Percentiles rank a stretch among this genome's conserved stretches.
phyloP scores from a whole-genome alignment of 306 rosid genomes.

The Comarum palustre region DNA sequence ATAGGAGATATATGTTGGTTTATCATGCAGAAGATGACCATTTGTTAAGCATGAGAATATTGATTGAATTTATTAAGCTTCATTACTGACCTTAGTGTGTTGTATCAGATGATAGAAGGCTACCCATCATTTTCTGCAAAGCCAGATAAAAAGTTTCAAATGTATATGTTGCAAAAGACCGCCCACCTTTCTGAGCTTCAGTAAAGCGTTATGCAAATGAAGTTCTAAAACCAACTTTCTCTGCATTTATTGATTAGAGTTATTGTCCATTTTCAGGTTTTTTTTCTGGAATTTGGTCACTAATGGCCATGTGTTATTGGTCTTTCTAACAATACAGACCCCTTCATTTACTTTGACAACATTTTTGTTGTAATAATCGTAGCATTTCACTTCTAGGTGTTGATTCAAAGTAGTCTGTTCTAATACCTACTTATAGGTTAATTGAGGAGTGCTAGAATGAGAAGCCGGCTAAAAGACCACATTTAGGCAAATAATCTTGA shows the following conservation, averaged over 20 bases:
- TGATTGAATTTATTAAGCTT: slow-evolving; percentile 16
- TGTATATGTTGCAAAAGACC: slow-evolving; percentile 57
- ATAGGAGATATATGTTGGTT: neutral
- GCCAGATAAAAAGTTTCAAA: slow-evolving; percentile 60
- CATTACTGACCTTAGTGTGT: slow-evolving; percentile 28
- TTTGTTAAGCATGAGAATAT: neutral
- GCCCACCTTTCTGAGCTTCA: slow-evolving; percentile 82
- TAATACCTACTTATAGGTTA: slow-evolving; percentile 50
- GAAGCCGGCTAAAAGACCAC: slow-evolving; percentile 77
- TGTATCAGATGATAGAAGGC: slow-evolving; percentile 84
- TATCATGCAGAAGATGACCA: neutral
- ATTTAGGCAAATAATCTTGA: slow-evolving; percentile 66
- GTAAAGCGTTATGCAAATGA: slow-evolving; percentile 68
- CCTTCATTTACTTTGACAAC: neutral
- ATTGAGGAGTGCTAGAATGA: slow-evolving; percentile 89
- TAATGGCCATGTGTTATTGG: neutral
- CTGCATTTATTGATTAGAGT: neutral
- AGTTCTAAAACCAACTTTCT: slow-evolving; percentile 13
- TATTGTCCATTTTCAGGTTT: neutral
- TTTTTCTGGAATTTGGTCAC: neutral
- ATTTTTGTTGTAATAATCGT: neutral
- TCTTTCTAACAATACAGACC: neutral
- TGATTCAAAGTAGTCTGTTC: slow-evolving; percentile 9
- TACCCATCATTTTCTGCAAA: slow-evolving; percentile 61
- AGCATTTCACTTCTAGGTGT: neutral